Percentiles rank a stretch among this genome's conserved stretches.
phyloP scores from a whole-genome alignment of 768 basidiomycete genomes.

The Gymnopilus junonius region DNA sequence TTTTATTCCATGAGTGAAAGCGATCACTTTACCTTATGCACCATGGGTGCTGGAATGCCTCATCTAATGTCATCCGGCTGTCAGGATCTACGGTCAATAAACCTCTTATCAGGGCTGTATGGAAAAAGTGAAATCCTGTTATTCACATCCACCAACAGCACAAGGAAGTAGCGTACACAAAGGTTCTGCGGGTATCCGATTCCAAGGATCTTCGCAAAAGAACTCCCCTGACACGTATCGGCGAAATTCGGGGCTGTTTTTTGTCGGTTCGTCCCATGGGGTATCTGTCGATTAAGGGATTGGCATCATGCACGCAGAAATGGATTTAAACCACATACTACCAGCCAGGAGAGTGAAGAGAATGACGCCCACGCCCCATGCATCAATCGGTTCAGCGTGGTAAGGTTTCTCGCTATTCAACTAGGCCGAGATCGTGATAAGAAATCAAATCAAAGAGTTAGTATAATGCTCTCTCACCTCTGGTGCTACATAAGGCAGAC shows the following conservation, averaged over 20 bases:
- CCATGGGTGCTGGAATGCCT: conserved; percentile 68
- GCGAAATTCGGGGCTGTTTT: conserved; percentile 76
- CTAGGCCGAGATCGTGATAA: conserved; percentile 39
- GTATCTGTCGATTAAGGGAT: conserved; percentile 63
- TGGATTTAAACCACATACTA: conserved; percentile 58
- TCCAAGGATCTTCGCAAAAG: conserved; percentile 82
- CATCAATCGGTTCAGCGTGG: conserved; percentile 90
- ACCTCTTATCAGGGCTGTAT: conserved; percentile 71
- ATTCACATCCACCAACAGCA: neutral
- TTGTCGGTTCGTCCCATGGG: conserved; percentile 95
- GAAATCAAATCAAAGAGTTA: neutral
- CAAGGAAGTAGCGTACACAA: conserved; percentile 54
- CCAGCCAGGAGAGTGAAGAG: conserved; percentile 89
- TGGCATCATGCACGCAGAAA: neutral
- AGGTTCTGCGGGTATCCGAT: conserved; percentile 55
- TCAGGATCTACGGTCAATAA: conserved; percentile 75
- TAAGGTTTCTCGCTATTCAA: conserved; percentile 72
- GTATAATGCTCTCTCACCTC: conserved; percentile 59
- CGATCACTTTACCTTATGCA: conserved; percentile 55
- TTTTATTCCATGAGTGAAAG: neutral
- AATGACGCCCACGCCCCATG: conserved; percentile 96
- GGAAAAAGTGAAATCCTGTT: neutral
- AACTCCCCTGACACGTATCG: conserved; percentile 77
- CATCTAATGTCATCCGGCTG: conserved; percentile 65
- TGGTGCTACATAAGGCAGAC: conserved; percentile 92